Evolutionary conservation across 176 grass and related monocot species (phyloP).

Genomic region (Rhynchospora breviuscula): DNA sequence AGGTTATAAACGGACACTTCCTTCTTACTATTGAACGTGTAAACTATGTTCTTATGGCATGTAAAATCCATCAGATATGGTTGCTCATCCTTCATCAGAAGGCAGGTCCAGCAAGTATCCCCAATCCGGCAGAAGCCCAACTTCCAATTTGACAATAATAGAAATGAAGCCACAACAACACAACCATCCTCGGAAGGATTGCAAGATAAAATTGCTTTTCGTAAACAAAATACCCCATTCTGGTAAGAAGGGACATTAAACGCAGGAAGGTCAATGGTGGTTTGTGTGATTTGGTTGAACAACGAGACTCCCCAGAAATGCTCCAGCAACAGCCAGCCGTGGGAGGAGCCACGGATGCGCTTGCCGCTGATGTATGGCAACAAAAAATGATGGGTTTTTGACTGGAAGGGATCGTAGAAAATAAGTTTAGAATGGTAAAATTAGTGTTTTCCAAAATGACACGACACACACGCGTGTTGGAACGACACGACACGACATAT

Average conservation of each 20-base stretch:
- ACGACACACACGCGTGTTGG: too few relatives aligned
- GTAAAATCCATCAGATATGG: background rate
- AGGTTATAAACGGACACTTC: background rate
- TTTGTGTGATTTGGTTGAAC: background rate
- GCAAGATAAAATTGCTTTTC: background rate
- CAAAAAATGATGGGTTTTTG: background rate
- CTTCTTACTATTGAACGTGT: background rate
- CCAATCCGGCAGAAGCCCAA: conserved; percentile 3
- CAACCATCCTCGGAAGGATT: background rate
- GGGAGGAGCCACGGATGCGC: background rate
- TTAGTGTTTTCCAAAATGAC: too few relatives aligned
- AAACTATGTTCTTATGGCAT: background rate
- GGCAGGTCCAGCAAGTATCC: background rate
- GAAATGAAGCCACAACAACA: conserved; percentile 7
- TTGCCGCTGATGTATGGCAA: background rate
- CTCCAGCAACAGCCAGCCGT: background rate
- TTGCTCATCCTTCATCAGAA: background rate
- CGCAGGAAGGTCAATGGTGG: background rate
- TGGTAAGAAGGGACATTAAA: background rate
- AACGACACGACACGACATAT: too few relatives aligned
- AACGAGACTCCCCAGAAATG: background rate
- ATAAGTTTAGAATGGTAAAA: background rate
- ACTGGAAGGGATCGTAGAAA: conserved; percentile 12
- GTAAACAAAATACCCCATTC: background rate
- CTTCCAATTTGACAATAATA: background rate